Evolutionary conservation across 1,284 basidiomycete genomes (phyloP), one percentile per base, ranked within the genome.

Genomic region (Marasmius sp.): DNA sequence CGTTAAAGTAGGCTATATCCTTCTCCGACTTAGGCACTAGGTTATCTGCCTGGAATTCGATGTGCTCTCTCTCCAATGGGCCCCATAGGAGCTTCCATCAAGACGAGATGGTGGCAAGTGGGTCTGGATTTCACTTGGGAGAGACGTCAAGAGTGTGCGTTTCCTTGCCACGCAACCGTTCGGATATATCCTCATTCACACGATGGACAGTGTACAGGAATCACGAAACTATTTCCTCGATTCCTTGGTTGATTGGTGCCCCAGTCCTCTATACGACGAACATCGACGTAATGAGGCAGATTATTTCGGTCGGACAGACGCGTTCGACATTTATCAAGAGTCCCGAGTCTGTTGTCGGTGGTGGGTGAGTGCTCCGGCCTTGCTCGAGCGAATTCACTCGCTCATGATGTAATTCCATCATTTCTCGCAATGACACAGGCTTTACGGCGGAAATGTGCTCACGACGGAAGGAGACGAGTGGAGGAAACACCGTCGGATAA

Each of bases 61-160:
- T 68, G 71, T 33, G 64, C 71, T n/a, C 69, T 74, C 51, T 62
- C 65, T 7, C 72, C 72, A 9, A 49, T 69, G 3, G 67, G 65
- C 6, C 49, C 69, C 43, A 61, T 70, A 27, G 70, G 69, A 9
- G 68, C 66, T n/a, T 37, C 70, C 16, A 39, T 70, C 33, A 67
- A 69, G 1, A 66, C 67, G 20, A 62, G 47, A 10, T 72, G 65
- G 64, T 67, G 68, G 60, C 61, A 62, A 47, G 47, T 50, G 8
- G 61, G 61, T n/a, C 18, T 36, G 27, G 63, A 64, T 49, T 20
- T 66, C 14, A 55, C 60, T 22, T 66, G 65, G 65, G 50, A 38
- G n/a, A 57, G 61, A 16, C 53, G 61, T 22, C 57, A 37, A 43
- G 47, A 54, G 39, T 55, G 62, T 62, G 22, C 20, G 57, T 61